These are phyloP conservation scores for Alternaria solani DNA, from an alignment of 2,329 filamentous ascomycete genomes.

Conservation along the genomic window DNA sequence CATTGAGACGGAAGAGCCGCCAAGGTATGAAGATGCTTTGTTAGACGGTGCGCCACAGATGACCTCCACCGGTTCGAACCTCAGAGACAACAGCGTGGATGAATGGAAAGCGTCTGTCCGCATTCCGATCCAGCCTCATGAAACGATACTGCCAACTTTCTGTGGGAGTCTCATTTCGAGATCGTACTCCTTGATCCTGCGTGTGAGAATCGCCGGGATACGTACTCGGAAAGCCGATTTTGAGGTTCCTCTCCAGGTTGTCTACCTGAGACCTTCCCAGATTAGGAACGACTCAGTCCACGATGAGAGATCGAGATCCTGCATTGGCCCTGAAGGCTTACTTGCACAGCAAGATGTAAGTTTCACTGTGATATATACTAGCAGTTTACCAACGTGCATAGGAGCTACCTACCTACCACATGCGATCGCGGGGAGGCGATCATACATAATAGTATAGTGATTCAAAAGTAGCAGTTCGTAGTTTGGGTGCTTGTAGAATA, in stretches of 20 bases:
- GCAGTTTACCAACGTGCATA: constrained; percentile 2
- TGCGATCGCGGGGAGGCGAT: constrained; percentile 1
- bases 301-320: constrained; percentile 7
- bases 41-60: neutral
- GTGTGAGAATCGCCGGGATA: constrained; percentile 4
- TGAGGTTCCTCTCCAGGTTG: constrained; percentile 13
- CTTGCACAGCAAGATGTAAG: constrained; percentile 10
- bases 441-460: neutral
- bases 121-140: constrained; percentile 1
- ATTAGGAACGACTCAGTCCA: constrained; percentile 8
- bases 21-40: constrained; percentile 14
- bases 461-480: neutral
- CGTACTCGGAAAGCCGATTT: constrained; percentile 5
- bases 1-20: constrained; percentile 9
- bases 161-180: constrained; percentile 7
- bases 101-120: constrained; percentile 7
- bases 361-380: neutral
- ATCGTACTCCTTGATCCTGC: constrained; percentile 10
- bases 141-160: constrained; percentile 10
- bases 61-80: neutral
- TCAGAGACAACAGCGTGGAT: neutral
- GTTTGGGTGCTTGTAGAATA: neutral
- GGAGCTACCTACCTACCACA: constrained; percentile 6
- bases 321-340: constrained; percentile 3
- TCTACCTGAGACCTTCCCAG: constrained; percentile 11